These are phyloP conservation scores for Alternaria sp. DNA, from an alignment of 2,329 filamentous ascomycete genomes.

Conservation along the genomic window DNA sequence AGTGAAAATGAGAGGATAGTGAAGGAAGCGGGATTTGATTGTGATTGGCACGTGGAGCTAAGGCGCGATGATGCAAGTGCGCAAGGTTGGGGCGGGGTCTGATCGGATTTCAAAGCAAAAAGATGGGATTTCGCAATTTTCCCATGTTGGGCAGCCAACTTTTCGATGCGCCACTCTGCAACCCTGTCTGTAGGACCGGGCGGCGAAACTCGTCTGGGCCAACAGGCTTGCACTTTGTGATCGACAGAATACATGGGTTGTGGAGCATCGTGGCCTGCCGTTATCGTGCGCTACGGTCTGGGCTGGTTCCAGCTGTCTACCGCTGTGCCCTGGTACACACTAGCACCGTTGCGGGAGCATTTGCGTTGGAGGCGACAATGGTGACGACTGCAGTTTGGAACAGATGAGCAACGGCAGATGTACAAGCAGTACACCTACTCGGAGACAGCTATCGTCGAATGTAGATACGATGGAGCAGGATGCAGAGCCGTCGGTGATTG, in stretches of 20 bases:
- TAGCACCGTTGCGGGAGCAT: neutral
- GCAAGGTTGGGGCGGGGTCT: neutral
- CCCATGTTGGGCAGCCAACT: neutral
- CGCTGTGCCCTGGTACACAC: neutral
- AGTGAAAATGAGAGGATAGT: neutral
- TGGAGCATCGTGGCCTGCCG: neutral
- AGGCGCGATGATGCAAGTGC: constrained; percentile 1
- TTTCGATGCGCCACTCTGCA: constrained; percentile 3
- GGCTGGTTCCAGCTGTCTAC: neutral
- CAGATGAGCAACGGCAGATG: neutral
- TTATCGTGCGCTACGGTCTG: neutral
- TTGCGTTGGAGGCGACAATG: neutral
- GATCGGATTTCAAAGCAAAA: constrained; percentile 8
- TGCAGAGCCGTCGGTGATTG: neutral
- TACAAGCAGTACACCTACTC: neutral
- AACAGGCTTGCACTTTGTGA: neutral
- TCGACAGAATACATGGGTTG: neutral
- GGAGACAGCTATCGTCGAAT: neutral
- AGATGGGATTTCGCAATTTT: constrained; percentile 6
- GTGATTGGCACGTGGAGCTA: neutral
- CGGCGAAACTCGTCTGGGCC: neutral
- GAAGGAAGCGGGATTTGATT: neutral
- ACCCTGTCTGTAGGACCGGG: neutral
- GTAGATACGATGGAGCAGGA: neutral
- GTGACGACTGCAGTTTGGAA: neutral